Conservation (phyloP, 2,329 filamentous ascomycete species). For the Ceratocystis huliohia region DNA sequence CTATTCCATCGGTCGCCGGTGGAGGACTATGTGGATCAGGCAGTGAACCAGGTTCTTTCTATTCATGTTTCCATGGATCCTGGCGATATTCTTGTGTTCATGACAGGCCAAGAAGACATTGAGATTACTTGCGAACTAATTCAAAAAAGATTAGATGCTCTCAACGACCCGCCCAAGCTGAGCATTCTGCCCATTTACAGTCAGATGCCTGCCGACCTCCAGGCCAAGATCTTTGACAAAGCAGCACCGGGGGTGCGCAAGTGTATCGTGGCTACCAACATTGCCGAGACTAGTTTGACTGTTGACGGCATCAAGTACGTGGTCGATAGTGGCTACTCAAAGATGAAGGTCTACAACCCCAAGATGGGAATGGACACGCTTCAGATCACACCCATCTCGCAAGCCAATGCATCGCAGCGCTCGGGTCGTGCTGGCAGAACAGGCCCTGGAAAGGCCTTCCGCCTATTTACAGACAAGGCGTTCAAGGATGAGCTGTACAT, state of each 20-base stretch:
- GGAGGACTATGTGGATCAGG: constrained; percentile 94
- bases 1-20: constrained; percentile 91
- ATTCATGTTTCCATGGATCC: constrained; percentile 91
- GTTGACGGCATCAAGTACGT: constrained; percentile 99
- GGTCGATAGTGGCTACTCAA: constrained; percentile 89
- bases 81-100: constrained; percentile 94
- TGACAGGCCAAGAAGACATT: constrained; percentile 98
- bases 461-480: constrained; percentile 84
- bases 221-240: constrained; percentile 93
- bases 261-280: constrained; percentile 96
- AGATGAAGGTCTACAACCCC: constrained; percentile 96
- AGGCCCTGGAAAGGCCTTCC: constrained; percentile 87
- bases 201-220: constrained; percentile 96
- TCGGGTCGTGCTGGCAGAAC: constrained; percentile 89
- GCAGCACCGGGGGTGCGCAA: constrained; percentile 85
- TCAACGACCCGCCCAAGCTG: constrained; percentile 90
- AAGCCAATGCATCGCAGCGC: constrained; percentile 87
- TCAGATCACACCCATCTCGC: constrained; percentile 93
- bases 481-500: constrained; percentile 95
- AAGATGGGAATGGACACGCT: constrained; percentile 99
- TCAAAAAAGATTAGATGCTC: constrained; percentile 69
- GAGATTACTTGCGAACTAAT: constrained; percentile 91
- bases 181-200: constrained; percentile 96
- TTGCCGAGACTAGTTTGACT: constrained; percentile 93
- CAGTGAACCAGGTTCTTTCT: constrained; percentile 86